Evolutionary conservation across 2,329 filamentous ascomycete genomes (phyloP), one percentile per base, ranked within the genome.

Genomic region (Monilinia laxa): DNA sequence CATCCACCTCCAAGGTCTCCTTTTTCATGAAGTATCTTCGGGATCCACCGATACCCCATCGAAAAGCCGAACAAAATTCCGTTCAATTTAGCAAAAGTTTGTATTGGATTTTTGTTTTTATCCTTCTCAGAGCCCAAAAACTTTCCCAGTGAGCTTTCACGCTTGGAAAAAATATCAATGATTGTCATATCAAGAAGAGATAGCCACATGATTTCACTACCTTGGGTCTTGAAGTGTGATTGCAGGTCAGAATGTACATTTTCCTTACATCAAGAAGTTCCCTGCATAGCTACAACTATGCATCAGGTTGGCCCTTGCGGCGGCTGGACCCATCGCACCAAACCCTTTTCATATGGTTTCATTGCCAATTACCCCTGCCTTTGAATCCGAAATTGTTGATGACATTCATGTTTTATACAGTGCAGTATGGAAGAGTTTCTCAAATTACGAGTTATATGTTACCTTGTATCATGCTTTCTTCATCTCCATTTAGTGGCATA

Each of bases 251-350:
- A 52, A 12, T 31, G 35, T 7, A 38, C 20, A n/a, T n/a, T 25
- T 38, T 53, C 28, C 47, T 40, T 28, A 28, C 23, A 62, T 31
- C 20, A 6, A 53, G 16, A 54, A 40, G 10, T 54, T n/a, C 47
- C 59, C 49, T 53, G 31, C 35, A 6, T 53, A 40, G 23, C 18
- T 10, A 4, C 16, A 40, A 38, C 31, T n/a, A 53, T n/a, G 23
- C 28, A 62, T 35, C 23, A 28, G 25, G 42, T 42, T n/a, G 42
- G 63, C 56, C 42, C 31, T 49, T 51, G 53, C 45, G 16, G 42
- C 11, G 23, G 38, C 7, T 51, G 31, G 28, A 51, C 40, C 31
- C 54, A 58, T 65, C 51, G 12, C n/a, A 58, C 20, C 45, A 65
- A 51, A 10, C 16, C 23, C 3, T 42, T 40, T 57, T 16, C 7